These are phyloP conservation scores for Leccinum disarticulatum DNA, from an alignment of 768 basidiomycete genomes.

Conservation along the genomic window DNA sequence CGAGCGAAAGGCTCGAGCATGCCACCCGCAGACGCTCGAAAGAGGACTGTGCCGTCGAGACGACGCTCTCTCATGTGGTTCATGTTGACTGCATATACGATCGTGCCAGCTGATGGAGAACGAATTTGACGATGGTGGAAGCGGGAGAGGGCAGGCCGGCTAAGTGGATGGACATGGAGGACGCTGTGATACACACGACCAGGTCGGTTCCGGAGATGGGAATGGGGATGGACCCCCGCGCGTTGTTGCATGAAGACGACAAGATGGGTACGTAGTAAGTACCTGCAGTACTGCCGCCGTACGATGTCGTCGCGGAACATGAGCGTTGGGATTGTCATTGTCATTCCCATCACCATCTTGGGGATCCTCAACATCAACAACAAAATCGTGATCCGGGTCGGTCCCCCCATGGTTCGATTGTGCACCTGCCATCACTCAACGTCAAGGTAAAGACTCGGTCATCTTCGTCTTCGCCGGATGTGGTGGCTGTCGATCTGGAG, in stretches of 20 bases:
- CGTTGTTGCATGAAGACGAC: neutral
- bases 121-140: neutral
- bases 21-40: too few relatives aligned
- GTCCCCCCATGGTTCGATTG: neutral
- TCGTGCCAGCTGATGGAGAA: too few relatives aligned
- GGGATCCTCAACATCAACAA: neutral
- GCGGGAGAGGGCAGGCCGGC: neutral
- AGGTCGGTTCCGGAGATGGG: neutral
- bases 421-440: neutral
- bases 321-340: neutral
- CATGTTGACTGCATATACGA: too few relatives aligned
- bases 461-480: neutral
- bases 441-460: neutral
- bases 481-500: too few relatives aligned
- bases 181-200: neutral
- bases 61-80: too few relatives aligned
- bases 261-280: neutral
- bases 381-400: neutral
- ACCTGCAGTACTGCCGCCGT: neutral
- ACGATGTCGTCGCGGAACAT: neutral
- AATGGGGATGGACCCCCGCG: too few relatives aligned
- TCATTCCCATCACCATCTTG: too few relatives aligned
- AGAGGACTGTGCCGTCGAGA: too few relatives aligned
- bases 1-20: too few relatives aligned
- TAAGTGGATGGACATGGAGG: too few relatives aligned